These are phyloP conservation scores for Neonectria hederae DNA, from an alignment of 2,329 filamentous ascomycete genomes.

Conservation along the genomic window DNA sequence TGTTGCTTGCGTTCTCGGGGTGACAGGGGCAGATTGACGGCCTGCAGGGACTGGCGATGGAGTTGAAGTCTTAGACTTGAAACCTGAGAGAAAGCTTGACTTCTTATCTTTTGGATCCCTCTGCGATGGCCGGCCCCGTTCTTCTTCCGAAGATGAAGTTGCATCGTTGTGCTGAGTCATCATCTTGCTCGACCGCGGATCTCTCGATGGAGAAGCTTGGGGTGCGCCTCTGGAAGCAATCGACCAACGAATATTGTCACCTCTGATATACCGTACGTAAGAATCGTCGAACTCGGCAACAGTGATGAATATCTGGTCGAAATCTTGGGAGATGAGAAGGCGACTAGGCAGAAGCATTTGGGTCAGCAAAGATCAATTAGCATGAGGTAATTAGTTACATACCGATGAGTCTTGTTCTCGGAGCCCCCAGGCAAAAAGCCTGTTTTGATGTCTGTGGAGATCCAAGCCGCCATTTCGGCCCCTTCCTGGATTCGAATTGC, in stretches of 20 bases:
- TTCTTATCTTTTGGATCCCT: not conserved
- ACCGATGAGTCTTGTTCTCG: not conserved
- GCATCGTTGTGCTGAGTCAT: not conserved
- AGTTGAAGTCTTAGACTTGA: not conserved
- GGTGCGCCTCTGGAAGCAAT: not conserved
- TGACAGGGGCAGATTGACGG: too few species aligned
- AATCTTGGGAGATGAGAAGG: not conserved
- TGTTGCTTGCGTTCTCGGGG: too few species aligned
- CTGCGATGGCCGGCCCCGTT: not conserved
- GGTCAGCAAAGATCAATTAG: not conserved
- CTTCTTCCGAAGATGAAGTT: not conserved
- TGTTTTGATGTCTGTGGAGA: not conserved
- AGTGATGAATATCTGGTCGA: not conserved
- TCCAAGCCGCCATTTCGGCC: not conserved
- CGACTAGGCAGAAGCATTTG: not conserved
- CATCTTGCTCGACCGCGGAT: not conserved
- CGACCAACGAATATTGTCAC: not conserved
- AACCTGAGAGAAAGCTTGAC: not conserved
- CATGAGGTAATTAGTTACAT: not conserved
- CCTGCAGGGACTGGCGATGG: not conserved
- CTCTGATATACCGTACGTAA: not conserved
- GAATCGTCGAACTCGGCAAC: not conserved
- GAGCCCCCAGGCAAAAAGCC: not conserved
- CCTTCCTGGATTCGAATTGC: not conserved
- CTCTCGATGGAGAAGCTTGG: not conserved